phyloP scores from a whole-genome alignment of 495 filamentous ascomycete species.

The Sphaerosporella brunnea region DNA sequence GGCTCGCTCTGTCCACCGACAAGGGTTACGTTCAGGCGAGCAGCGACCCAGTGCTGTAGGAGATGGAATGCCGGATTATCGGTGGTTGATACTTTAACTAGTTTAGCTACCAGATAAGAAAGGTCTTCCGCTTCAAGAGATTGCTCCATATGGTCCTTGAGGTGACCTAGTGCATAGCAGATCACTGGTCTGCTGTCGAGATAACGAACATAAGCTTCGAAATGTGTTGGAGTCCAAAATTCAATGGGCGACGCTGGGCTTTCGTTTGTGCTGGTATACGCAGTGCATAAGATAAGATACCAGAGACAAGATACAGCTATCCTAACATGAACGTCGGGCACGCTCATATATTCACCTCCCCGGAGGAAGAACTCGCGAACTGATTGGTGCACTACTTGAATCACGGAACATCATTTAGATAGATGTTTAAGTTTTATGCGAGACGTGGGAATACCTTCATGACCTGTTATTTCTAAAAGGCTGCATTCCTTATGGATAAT shows the following conservation, averaged over 20 bases:
- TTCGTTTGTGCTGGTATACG: neutral
- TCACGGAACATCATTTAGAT: neutral
- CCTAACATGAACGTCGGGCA: neutral
- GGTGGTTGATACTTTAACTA: neutral
- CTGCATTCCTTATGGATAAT: neutral
- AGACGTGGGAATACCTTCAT: neutral
- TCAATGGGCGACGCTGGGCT: neutral
- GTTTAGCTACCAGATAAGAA: neutral
- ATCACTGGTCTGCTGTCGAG: neutral
- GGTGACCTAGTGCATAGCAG: neutral
- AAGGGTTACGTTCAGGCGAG: neutral
- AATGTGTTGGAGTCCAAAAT: neutral
- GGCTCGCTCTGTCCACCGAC: neutral
- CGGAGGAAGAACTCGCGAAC: neutral
- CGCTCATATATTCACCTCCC: neutral
- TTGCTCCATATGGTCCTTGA: neutral
- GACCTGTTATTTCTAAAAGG: neutral
- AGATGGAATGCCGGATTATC: neutral
- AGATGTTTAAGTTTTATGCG: neutral
- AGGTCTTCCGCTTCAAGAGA: neutral
- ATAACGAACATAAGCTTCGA: neutral
- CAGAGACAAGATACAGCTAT: neutral
- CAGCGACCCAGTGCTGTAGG: neutral
- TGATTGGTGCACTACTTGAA: neutral
- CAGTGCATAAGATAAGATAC: neutral